These are phyloP conservation scores for Sanghuangporus sanghuang DNA, from an alignment of 1,284 basidiomycete genomes.

Conservation along the genomic window DNA sequence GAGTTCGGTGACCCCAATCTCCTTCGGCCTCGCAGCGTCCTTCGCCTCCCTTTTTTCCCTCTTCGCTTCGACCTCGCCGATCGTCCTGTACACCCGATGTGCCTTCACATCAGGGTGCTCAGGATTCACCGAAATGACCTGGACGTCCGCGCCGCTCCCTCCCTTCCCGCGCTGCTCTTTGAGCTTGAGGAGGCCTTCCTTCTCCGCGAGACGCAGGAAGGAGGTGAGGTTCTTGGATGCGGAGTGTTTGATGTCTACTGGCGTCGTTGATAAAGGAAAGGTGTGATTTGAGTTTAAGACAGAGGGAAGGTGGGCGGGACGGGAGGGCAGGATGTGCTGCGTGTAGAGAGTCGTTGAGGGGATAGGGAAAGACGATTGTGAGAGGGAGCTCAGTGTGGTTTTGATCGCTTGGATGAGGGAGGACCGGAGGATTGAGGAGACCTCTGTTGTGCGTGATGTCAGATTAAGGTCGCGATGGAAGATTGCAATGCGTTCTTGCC, in stretches of 20 bases:
- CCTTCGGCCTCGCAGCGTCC: conserved; percentile 40
- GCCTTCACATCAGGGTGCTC: conserved; percentile 52
- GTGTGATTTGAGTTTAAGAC: neutral
- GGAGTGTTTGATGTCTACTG: conserved; percentile 59
- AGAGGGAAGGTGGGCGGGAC: conserved; percentile 53
- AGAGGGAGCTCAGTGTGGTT: conserved; percentile 41
- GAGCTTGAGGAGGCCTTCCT: conserved; percentile 63
- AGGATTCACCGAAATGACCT: conserved; percentile 58
- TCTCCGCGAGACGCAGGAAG: conserved; percentile 73
- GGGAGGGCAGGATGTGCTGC: conserved; percentile 68
- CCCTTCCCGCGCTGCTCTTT: conserved; percentile 59
- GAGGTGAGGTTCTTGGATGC: conserved; percentile 74
- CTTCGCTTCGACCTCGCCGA: conserved; percentile 57
- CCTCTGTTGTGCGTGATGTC: conserved; percentile 37
- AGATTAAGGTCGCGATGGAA: conserved; percentile 25
- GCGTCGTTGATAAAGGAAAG: conserved; percentile 30
- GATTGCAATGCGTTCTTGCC: conserved; percentile 20
- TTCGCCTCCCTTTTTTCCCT: conserved; percentile 46
- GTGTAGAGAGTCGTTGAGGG: conserved; percentile 74
- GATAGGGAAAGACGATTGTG: conserved; percentile 63
- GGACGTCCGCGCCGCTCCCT: conserved; percentile 61
- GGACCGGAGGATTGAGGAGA: conserved; percentile 59
- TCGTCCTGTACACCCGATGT: conserved; percentile 51
- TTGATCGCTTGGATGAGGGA: conserved; percentile 68
- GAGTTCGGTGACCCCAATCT: conserved; percentile 56